Base-by-base conservation (phyloP, 257 asterid genomes). In the Orobanche coerulescens region DNA sequence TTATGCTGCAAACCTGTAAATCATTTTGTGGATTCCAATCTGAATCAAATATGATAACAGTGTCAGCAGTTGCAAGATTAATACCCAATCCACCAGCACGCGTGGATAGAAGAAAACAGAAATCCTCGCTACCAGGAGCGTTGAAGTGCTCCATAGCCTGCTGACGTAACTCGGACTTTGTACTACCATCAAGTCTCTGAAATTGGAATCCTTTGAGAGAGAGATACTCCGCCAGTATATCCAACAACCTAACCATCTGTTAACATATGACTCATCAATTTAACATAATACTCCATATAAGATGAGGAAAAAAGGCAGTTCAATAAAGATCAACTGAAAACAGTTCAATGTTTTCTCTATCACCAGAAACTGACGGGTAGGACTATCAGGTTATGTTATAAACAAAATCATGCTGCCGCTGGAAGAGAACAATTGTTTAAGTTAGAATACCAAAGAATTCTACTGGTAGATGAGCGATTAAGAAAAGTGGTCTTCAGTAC, bases 1-100 rank as follows among this genome's bases (percentile, higher is more conserved):
- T 47, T 51, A 69, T 24, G 26, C 48, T 47, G 54, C 68, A 58
- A 72, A 93, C 99, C 99, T 93, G 99, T 66, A 93, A 79, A 62
- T 93, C 99, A 77, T 93, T 93, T 78, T 93, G 99, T 39, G 99
- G 99, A 69, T 93, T 93, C 99, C 99, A 93, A 73, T 93, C 99
- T 36, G 99, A 93, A 82, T 93, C 99, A 78, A 93, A 93, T 74
- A 93, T 93, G 73, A 93, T 93, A 50, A 93, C 99, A 4, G 99
- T 93, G 79, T 93, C 99, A 23, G 99, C 99, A 57, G 99, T 93
- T 30, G 99, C 99, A 55, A 93, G 97, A 81, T 93, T 93, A 61
- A 93, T 93, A 68, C 99, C 99, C 86, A 93, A 76, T 53, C 99
- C 99, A 72, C 99, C 99, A 7, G 99, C 99, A 64, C 99, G 96